phyloP scores from a whole-genome alignment of 345 rosid species.

The Ceriops tagal region DNA sequence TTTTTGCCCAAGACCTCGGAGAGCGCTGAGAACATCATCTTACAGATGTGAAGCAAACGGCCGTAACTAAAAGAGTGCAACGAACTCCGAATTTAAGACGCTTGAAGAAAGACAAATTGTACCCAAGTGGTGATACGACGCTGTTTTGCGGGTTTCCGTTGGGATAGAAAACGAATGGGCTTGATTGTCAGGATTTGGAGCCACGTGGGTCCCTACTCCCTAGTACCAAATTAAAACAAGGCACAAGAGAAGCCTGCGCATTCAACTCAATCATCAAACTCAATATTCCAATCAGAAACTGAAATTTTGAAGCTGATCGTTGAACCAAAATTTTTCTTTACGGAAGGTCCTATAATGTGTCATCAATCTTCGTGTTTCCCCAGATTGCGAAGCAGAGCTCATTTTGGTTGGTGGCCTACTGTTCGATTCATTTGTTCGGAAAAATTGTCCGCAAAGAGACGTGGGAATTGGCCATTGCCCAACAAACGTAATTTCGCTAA shows the following conservation, averaged over 20 bases:
- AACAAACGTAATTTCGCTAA: constrained; percentile 15
- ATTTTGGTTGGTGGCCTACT: constrained; percentile 15
- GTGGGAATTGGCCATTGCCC: constrained; percentile 17
- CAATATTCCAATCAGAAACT: constrained; percentile 80
- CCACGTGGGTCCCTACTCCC: too few species aligned
- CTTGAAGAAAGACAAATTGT: constrained; percentile 66
- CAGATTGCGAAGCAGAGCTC: neutral
- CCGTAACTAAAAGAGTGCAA: constrained; percentile 56
- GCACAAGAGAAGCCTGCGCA: too few species aligned
- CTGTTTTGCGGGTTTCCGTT: constrained; percentile 56
- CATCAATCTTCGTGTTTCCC: neutral
- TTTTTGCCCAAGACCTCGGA: too few species aligned
- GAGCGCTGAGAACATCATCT: constrained; percentile 18
- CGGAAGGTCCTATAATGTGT: constrained; percentile 48
- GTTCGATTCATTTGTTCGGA: constrained; percentile 14
- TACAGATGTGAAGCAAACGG: constrained; percentile 52
- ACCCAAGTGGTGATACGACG: constrained; percentile 42
- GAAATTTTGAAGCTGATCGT: neutral
- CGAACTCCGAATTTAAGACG: constrained; percentile 73
- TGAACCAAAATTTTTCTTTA: constrained; percentile 35
- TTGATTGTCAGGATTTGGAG: constrained; percentile 47
- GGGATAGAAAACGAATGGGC: constrained; percentile 58
- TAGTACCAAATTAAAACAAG: too few species aligned
- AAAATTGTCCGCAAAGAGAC: constrained; percentile 15
- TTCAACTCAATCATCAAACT: too few species aligned